Evolutionary conservation across 2,329 filamentous ascomycete genomes (phyloP).

Genomic region (Cladosporium cucumerinum): DNA sequence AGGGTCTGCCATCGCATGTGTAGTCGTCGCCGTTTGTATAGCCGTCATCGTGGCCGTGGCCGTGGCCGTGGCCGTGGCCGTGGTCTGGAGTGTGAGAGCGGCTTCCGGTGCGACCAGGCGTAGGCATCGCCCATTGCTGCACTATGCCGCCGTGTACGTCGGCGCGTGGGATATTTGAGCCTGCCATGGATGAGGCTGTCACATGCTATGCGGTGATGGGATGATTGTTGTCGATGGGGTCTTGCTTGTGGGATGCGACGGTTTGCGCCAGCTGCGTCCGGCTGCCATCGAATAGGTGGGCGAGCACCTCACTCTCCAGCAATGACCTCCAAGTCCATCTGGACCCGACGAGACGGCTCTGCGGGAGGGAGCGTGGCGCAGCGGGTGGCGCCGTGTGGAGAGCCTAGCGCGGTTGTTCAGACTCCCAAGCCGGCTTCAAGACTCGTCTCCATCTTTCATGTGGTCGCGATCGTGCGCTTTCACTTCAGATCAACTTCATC

Average conservation of each 20-base stretch:
- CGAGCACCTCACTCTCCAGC: not conserved
- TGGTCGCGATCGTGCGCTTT: not conserved
- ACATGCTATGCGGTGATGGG: constrained; percentile 19
- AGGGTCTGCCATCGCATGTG: constrained; percentile 9
- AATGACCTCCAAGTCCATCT: not conserved
- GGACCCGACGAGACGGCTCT: constrained; percentile 9
- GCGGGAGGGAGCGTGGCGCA: constrained; percentile 3
- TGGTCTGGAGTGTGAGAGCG: constrained; percentile 16
- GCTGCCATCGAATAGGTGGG: not conserved
- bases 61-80: constrained; percentile 1
- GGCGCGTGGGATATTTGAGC: constrained; percentile 24
- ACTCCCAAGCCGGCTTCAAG: not conserved
- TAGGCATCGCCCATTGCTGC: constrained; percentile 25
- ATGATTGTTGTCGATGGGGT: not conserved
- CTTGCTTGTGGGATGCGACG: not conserved
- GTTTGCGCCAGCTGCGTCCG: constrained; percentile 3
- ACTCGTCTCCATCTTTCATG: constrained; percentile 16
- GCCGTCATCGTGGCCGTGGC: constrained; percentile 11
- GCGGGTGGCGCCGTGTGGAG: not conserved
- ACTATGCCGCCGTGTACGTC: constrained; percentile 30
- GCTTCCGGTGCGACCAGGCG: constrained; percentile 21
- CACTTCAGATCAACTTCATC: not conserved
- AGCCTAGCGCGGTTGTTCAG: not conserved
- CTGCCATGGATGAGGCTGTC: constrained; percentile 23
- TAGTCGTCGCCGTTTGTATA: constrained; percentile 16